These are phyloP conservation scores for Vigna trinervia DNA, from an alignment of 306 rosid species.

Conservation along the genomic window DNA sequence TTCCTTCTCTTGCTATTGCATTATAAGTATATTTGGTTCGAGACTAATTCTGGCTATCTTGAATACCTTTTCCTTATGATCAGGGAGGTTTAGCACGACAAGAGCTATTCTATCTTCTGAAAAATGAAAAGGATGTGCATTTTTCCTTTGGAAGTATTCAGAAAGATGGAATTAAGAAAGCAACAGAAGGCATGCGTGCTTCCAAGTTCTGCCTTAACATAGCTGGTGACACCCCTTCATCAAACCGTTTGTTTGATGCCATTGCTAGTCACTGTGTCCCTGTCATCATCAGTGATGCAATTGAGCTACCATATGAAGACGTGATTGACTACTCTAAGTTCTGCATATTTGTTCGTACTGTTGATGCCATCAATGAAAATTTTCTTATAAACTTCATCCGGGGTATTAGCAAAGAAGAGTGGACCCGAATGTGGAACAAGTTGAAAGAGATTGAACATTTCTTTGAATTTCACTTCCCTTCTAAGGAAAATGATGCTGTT, in stretches of 20 bases:
- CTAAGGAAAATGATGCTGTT: slow-evolving; percentile 74
- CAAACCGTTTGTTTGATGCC: slow-evolving; percentile 84
- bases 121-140: slow-evolving; percentile 70
- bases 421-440: slow-evolving; percentile 78
- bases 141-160: slow-evolving; percentile 74
- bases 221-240: slow-evolving; percentile 86
- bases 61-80: neutral
- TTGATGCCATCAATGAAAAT: slow-evolving; percentile 59
- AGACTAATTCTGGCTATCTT: too few relatives aligned
- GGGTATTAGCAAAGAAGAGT: slow-evolving; percentile 61
- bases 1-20: neutral
- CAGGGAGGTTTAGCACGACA: slow-evolving; percentile 77
- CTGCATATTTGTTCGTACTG: slow-evolving; percentile 65
- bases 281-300: slow-evolving; percentile 72
- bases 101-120: slow-evolving; percentile 67
- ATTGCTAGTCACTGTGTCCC: slow-evolving; percentile 88
- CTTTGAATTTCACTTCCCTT: slow-evolving; percentile 71
- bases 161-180: slow-evolving; percentile 64
- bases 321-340: slow-evolving; percentile 77
- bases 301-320: slow-evolving; percentile 82
- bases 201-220: slow-evolving; percentile 45
- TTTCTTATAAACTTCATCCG: slow-evolving; percentile 63
- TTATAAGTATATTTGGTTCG: too few relatives aligned
- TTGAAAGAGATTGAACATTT: slow-evolving; percentile 65
- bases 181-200: slow-evolving; percentile 70